Base-by-base conservation (phyloP, 2,329 filamentous ascomycete species). In the Ophiostoma piceae region DNA sequence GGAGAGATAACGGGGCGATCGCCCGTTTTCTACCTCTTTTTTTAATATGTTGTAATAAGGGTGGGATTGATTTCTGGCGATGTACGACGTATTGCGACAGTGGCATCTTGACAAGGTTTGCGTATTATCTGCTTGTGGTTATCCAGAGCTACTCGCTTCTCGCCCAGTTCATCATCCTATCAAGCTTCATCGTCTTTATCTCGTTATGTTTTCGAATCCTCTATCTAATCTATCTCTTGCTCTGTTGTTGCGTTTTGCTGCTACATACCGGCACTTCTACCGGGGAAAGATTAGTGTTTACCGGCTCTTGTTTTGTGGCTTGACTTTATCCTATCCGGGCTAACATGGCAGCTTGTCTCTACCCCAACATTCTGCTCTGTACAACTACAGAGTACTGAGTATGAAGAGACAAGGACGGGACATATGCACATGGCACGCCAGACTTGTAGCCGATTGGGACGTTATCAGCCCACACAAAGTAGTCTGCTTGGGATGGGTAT, bases 1-100 rank as follows among this genome's bases (percentile, higher is more conserved):
- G 57, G 26, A 62, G 22, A 62, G 57, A 62, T 62, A 62, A 62
- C 26, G 32, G 26, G 57, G 26, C 26, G 57, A 62, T 62, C 57
- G 26, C n/a, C 51, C n/a, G 51, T 11, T 22, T 32, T 16, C 57
- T 62, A 26, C 26, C 26, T 62, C 57, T 16, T 62, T 32, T 26
- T 16, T 62, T 32, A 35, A 8, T 26, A 62, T 7, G 57, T 26
- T 26, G 5, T 7, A 62, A 32, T 19, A 32, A 32, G 12, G 51
- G 57, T 19, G 22, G 57, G 26, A 62, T 32, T 14, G 16, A 32
- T 35, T 26, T 62, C 26, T 62, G 57, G 57, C 2, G 9, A 26
- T 26, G 51, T 26, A 57, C 51, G 19, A 26, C 22, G 9, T 26
- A 47, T 47, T n/a, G 51, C 22, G 22, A 26, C 51, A 47, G 6